phyloP scores from a whole-genome alignment of 805 yeast genomes.

The Candida palmyrensis region DNA sequence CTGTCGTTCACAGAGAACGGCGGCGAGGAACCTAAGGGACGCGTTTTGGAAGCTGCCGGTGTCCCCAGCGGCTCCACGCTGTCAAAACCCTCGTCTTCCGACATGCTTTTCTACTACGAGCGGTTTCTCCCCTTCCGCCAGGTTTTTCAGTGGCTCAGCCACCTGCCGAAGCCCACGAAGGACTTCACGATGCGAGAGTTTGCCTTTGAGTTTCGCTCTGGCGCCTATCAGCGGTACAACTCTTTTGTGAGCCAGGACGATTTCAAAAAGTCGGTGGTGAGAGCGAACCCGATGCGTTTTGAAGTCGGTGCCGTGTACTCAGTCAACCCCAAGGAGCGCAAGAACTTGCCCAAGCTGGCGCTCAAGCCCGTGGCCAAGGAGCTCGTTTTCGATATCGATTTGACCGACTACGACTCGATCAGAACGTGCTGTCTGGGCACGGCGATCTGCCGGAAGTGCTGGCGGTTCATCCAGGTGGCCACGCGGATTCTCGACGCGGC shows the following conservation, averaged over 20 bases:
- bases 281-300: constrained; percentile 80
- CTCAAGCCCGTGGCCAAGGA: constrained; percentile 83
- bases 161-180: constrained; percentile 65
- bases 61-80: neutral
- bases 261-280: constrained; percentile 71
- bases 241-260: constrained; percentile 65
- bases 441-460: constrained; percentile 80
- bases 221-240: constrained; percentile 86
- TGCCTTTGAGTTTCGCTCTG: constrained; percentile 84
- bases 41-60: neutral
- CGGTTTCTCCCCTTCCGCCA: constrained; percentile 69
- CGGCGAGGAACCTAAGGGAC: neutral
- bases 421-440: constrained; percentile 93
- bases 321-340: constrained; percentile 82
- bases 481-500: constrained; percentile 68
- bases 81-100: constrained; percentile 43
- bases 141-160: constrained; percentile 86
- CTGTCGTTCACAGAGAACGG: constrained; percentile 3
- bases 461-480: constrained; percentile 89
- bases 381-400: constrained; percentile 92
- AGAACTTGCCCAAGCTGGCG: constrained; percentile 65
- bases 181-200: constrained; percentile 89
- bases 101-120: constrained; percentile 69
- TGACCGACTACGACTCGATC: constrained; percentile 91
- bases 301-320: constrained; percentile 93